Evolutionary conservation across 257 asterid genomes (phyloP).

Genomic region (Lycium ferocissimum): DNA sequence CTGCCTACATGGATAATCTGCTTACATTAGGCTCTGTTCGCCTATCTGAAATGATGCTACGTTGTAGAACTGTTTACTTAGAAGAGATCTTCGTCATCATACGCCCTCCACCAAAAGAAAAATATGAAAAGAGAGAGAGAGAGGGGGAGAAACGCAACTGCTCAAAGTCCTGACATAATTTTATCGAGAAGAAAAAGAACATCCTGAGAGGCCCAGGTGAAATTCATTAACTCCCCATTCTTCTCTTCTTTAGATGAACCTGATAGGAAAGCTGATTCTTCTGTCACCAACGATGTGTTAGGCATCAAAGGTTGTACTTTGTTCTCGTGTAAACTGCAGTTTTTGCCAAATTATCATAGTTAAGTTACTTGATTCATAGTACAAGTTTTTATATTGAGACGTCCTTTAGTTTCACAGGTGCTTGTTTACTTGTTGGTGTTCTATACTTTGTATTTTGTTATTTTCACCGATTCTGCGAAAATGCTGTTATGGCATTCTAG

Average conservation of each 20-base stretch:
- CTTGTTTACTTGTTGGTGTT: slow-evolving; percentile 2
- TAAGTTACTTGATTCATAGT: background rate
- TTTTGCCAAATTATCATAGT: background rate
- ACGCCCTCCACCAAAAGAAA: background rate
- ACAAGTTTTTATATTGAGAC: background rate
- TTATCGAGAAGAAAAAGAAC: background rate
- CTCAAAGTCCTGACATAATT: background rate
- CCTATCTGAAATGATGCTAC: background rate
- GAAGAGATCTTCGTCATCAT: background rate
- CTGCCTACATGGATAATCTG: background rate
- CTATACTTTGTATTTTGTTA: background rate
- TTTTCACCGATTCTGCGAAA: background rate
- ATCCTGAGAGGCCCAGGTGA: background rate
- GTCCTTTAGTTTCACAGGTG: background rate
- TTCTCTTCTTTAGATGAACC: background rate
- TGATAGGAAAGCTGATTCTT: background rate
- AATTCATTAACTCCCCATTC: background rate
- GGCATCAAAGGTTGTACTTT: slow-evolving; percentile 15
- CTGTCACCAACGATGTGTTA: background rate
- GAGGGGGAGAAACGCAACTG: background rate
- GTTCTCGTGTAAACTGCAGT: background rate
- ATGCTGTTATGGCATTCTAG: slow-evolving; percentile 13
- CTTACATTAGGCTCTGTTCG: background rate
- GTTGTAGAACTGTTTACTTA: background rate
- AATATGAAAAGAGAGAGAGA: background rate